Evolutionary conservation across 164 flowering plant genomes (phyloP).

Genomic region (grape (Vitis vinifera)): DNA sequence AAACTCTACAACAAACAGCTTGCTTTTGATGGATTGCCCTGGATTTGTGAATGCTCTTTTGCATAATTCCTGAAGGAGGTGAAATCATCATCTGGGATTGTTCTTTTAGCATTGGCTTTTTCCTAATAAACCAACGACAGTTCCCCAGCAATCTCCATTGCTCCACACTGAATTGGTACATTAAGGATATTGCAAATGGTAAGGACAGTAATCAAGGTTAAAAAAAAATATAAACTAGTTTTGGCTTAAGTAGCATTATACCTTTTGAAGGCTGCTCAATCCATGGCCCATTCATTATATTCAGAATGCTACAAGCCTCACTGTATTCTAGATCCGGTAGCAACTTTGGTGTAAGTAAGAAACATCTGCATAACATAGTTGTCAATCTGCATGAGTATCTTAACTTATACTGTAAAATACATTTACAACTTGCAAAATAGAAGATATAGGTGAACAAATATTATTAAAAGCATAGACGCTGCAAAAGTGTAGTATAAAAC

Average conservation of each 20-base stretch:
- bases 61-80: too few species aligned
- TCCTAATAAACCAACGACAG: slow-evolving; percentile 23
- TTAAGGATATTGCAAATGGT: neutral
- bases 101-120: slow-evolving; percentile 25
- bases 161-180: slow-evolving; percentile 48
- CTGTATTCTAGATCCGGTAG: slow-evolving; percentile 78
- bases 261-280: slow-evolving; percentile 75
- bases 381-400: too few species aligned
- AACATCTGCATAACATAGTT: slow-evolving; percentile 57
- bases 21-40: too few species aligned
- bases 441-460: too few species aligned
- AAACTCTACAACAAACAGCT: too few species aligned
- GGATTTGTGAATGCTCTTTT: too few species aligned
- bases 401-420: neutral
- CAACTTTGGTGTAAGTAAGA: slow-evolving; percentile 87
- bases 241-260: slow-evolving; percentile 10
- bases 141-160: slow-evolving; percentile 44
- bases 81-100: slow-evolving; percentile 1
- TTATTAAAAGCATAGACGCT: too few species aligned
- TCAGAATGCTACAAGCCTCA: slow-evolving; percentile 75
- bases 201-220: neutral
- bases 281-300: slow-evolving; percentile 95
- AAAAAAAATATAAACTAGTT: neutral
- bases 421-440: too few species aligned
- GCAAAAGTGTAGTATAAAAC: too few species aligned